Percentiles rank a stretch among this genome's conserved stretches.
Evolutionary conservation across 2,329 filamentous ascomycete species (phyloP).

Genomic region (Lasiodiplodia gonubiensis): DNA sequence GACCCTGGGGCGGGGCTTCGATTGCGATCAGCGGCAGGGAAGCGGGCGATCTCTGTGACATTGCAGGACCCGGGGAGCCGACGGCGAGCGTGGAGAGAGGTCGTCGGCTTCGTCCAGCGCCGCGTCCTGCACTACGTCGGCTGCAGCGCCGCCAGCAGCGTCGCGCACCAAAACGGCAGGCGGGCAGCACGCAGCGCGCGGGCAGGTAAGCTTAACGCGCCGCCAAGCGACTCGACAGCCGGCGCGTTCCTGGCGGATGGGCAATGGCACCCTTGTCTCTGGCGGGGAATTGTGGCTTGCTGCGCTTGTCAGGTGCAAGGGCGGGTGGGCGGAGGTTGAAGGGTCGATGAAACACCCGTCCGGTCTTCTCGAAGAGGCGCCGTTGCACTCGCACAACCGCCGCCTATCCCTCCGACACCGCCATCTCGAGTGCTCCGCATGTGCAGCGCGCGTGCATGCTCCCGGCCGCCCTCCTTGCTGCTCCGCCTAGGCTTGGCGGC

Average conservation of each 20-base stretch:
- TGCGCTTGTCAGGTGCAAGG: background rate
- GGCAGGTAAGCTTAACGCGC: conserved; percentile 8
- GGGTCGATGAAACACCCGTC: conserved; percentile 6
- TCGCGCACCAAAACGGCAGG: background rate
- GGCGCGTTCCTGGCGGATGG: conserved; percentile 1
- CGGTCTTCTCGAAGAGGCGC: background rate
- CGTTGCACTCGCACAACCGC: conserved; percentile 22
- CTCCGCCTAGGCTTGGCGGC: background rate
- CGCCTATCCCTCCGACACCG: conserved; percentile 8
- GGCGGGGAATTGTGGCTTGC: conserved; percentile 4
- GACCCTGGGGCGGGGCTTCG: conserved; percentile 5
- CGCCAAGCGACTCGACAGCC: background rate
- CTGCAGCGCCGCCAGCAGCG: background rate
- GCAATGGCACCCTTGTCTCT: conserved; percentile 3
- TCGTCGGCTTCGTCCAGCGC: background rate
- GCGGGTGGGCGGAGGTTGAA: background rate
- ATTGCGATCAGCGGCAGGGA: conserved; percentile 25
- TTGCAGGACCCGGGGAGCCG: conserved; percentile 14
- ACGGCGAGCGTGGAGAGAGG: background rate
- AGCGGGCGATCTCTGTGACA: conserved; percentile 21
- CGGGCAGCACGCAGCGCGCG: background rate
- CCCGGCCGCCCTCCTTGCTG: conserved; percentile 16
- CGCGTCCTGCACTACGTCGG: conserved; percentile 8
- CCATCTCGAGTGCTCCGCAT: background rate
- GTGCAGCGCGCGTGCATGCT: conserved; percentile 6